Evolutionary conservation across 176 grass and related monocot species (phyloP), one percentile per base, ranked within the genome.

Genomic region (Elymus sibiricus): DNA sequence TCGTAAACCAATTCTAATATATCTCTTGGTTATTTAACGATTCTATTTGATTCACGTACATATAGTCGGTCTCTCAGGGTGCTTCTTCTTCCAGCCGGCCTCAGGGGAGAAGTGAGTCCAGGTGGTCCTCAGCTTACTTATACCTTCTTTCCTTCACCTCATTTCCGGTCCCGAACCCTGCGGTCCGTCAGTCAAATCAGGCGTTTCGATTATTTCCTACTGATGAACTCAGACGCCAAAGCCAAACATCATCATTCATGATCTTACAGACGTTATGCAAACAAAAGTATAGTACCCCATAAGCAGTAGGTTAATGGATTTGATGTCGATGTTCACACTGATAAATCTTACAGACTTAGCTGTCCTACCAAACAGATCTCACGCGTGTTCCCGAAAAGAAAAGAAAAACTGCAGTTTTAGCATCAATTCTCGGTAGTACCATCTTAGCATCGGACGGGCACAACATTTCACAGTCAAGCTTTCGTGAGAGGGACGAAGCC

Each of bases 401-500:
- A 53, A 16, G 14, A 53, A 53, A 49, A 53, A 27, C 44, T 26
- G 28, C 21, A 6, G 4, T 2, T 28, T 28, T 31, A 21, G 8
- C 73, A 51, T 46, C 28, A 32, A 68, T 70, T 46, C 11, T 81
- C 17, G 17, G 19, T 22, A 81, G 19, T 13, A 81, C 61, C 25
- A 81, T 49, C 70, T 39, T 64, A 76, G 22, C 68, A 60, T 73
- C 0, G 31, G 51, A 78, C 12, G 17, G 24, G 79, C 6, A 11
- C 32, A 26, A 29, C 73, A 47, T 68, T 62, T 78, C 7, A 22
- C 39, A 61, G 28, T 85, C 83, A 82, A 34, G 15, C 83, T 82
- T 81, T 88, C 9, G 44, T 74, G 58, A 92, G 44, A 75, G 93
- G 93, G 70, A 84, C 9, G 68, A 98, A 98, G 27, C 95, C 95